Percentiles rank a stretch among this genome's conserved stretches.
These are phyloP conservation scores for Jackrogersella minutella DNA, from an alignment of 495 filamentous ascomycete genomes.

Conservation along the genomic window DNA sequence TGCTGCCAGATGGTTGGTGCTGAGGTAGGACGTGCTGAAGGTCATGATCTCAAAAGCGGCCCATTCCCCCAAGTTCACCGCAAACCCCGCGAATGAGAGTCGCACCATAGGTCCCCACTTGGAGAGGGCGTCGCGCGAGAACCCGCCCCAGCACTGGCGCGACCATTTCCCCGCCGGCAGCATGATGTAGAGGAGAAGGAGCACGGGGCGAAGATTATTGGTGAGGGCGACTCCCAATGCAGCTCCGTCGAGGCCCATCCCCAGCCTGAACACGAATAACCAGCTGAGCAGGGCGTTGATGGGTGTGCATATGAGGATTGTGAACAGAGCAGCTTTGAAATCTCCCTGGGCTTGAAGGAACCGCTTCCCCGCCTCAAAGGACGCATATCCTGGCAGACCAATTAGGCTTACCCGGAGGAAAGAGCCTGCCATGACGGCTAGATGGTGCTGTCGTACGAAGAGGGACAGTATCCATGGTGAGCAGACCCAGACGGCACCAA, in stretches of 20 bases:
- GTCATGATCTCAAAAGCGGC: conserved; percentile 66
- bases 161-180: conserved; percentile 48
- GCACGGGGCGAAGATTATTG: conserved; percentile 60
- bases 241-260: conserved; percentile 66
- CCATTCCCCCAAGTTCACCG: conserved; percentile 66
- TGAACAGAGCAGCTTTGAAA: conserved; percentile 72
- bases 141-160: conserved; percentile 65
- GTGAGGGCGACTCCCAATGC: conserved; percentile 64
- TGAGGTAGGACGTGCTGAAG: conserved; percentile 58
- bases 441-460: conserved; percentile 70
- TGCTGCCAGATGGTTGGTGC: conserved; percentile 63
- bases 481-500: conserved; percentile 69
- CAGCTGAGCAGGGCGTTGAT: conserved; percentile 78
- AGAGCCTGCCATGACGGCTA: conserved; percentile 66
- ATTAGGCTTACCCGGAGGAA: conserved; percentile 73
- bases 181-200: conserved; percentile 60
- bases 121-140: conserved; percentile 55
- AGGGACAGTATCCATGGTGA: conserved; percentile 65
- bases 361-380: conserved; percentile 75
- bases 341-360: conserved; percentile 79
- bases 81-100: conserved; percentile 64
- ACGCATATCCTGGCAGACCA: conserved; percentile 74
- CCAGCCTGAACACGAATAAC: conserved; percentile 71
- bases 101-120: conserved; percentile 66
- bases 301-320: conserved; percentile 73